Conservation (phyloP, 2,329 filamentous ascomycete species). For the Neurospora sp. region DNA sequence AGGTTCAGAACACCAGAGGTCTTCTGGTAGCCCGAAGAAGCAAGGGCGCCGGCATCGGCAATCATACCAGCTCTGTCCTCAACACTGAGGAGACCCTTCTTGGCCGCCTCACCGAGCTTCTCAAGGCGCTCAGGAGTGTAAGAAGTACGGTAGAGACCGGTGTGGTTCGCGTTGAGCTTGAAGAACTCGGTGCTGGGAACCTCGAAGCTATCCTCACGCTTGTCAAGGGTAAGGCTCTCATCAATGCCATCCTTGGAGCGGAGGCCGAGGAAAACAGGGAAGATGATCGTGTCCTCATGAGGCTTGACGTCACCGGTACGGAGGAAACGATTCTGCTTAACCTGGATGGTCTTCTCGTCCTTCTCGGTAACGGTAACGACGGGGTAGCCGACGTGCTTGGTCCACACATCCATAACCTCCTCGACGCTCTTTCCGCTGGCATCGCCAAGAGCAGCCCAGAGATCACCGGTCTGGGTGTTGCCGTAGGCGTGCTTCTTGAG, state of each 20-base stretch:
- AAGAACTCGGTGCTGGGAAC: conserved; percentile 77
- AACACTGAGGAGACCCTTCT: conserved; percentile 67
- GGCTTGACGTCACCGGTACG: conserved; percentile 87
- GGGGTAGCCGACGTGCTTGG: conserved; percentile 89
- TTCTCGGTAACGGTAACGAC: conserved; percentile 81
- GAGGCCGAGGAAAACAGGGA: conserved; percentile 80
- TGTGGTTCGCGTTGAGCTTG: conserved; percentile 94
- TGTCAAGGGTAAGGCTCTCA: conserved; percentile 58
- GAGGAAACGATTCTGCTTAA: conserved; percentile 94
- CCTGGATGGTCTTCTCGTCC: conserved; percentile 60
- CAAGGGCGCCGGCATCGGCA: conserved; percentile 81
- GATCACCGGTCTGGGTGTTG: conserved; percentile 83
- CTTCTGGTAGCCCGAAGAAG: conserved; percentile 85
- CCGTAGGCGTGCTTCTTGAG: conserved; percentile 95
- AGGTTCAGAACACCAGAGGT: conserved; percentile 82
- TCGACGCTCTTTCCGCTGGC: conserved; percentile 88
- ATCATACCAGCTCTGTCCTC: conserved; percentile 94
- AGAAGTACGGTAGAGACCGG: conserved; percentile 81
- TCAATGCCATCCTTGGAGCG: conserved; percentile 77
- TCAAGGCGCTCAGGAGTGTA: conserved; percentile 75
- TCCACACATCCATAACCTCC: conserved; percentile 91
- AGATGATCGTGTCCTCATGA: conserved; percentile 81
- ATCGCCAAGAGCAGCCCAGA: conserved; percentile 80
- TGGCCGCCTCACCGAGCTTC: conserved; percentile 82
- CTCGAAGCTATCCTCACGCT: conserved; percentile 69